Conservation (phyloP, 352 stramenopile genomes). For the Phytophthora hibernalis region DNA sequence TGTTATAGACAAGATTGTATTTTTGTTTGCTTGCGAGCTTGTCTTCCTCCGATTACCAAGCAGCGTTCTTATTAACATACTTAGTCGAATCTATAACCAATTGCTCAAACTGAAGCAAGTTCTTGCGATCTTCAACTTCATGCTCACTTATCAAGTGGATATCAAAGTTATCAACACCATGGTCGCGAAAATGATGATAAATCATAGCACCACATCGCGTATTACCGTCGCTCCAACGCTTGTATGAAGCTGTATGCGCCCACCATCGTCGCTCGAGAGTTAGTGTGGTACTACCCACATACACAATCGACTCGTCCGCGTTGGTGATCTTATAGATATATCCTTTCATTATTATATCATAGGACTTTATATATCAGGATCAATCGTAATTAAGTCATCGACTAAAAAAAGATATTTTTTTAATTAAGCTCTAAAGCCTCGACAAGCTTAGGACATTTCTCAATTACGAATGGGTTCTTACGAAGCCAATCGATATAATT, state of each 20-base stretch:
- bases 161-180: constrained; percentile 8
- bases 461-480: too few relatives aligned
- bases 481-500: too few relatives aligned
- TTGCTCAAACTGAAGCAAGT: constrained; percentile 18
- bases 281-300: too few relatives aligned
- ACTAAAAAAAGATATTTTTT: too few relatives aligned
- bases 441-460: too few relatives aligned
- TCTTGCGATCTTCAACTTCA: constrained; percentile 21
- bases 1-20: not conserved
- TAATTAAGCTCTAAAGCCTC: too few relatives aligned
- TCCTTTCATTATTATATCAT: constrained; percentile 27
- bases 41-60: constrained; percentile 12
- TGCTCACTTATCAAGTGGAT: constrained; percentile 24
- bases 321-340: constrained; percentile 29
- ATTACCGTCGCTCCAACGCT: not conserved
- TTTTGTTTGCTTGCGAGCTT: not conserved
- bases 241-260: not conserved
- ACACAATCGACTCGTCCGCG: constrained; percentile 16
- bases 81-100: constrained; percentile 20
- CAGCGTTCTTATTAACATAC: constrained; percentile 23
- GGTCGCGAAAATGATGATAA: constrained; percentile 3
- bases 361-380: constrained; percentile 29
- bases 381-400: not conserved
- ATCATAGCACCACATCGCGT: not conserved
- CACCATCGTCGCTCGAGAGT: not conserved